These are phyloP conservation scores for Globisporangium emineosum DNA, from an alignment of 352 stramenopile genomes.

Conservation along the genomic window DNA sequence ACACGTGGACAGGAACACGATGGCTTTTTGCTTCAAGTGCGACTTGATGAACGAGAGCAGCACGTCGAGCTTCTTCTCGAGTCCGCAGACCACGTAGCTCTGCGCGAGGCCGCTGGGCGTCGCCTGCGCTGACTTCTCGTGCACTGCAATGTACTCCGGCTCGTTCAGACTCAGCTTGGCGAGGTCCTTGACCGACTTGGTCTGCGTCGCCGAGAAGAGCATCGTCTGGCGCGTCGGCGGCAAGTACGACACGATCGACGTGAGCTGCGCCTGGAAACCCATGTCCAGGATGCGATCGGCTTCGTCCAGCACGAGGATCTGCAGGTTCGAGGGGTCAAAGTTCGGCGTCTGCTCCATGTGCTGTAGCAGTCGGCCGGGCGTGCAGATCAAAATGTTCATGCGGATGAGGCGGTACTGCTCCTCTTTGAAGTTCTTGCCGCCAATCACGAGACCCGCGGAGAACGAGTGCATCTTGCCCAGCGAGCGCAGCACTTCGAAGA, in stretches of 20 bases:
- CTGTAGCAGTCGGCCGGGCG: constrained; percentile 95
- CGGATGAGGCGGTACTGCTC: constrained; percentile 93
- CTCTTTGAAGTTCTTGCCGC: constrained; percentile 93
- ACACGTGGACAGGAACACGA: constrained; percentile 98
- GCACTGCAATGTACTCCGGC: constrained; percentile 97
- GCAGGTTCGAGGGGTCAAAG: constrained; percentile 94
- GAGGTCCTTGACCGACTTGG: constrained; percentile 96
- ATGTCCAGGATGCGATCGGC: constrained; percentile 99
- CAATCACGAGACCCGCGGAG: constrained; percentile 95
- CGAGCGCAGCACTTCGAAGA: constrained; percentile 97
- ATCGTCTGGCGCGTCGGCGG: constrained; percentile 94
- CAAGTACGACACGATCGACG: constrained; percentile 95
- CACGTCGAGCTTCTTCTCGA: constrained; percentile 97
- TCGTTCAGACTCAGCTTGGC: constrained; percentile 92
- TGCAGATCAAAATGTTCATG: constrained; percentile 98
- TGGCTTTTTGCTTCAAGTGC: constrained; percentile 97
- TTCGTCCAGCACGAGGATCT: constrained; percentile 98
- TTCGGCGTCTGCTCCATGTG: constrained; percentile 98
- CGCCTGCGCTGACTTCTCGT: constrained; percentile 88
- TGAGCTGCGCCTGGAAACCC: constrained; percentile 98
- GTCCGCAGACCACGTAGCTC: constrained; percentile 93
- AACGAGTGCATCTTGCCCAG: constrained; percentile 96
- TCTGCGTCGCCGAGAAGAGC: constrained; percentile 97
- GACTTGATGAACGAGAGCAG: constrained; percentile 99
- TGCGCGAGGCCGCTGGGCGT: constrained; percentile 94